Percentiles rank a stretch among this genome's conserved stretches.
phyloP scores from a whole-genome alignment of 768 basidiomycete genomes.

The Suillus americanus region DNA sequence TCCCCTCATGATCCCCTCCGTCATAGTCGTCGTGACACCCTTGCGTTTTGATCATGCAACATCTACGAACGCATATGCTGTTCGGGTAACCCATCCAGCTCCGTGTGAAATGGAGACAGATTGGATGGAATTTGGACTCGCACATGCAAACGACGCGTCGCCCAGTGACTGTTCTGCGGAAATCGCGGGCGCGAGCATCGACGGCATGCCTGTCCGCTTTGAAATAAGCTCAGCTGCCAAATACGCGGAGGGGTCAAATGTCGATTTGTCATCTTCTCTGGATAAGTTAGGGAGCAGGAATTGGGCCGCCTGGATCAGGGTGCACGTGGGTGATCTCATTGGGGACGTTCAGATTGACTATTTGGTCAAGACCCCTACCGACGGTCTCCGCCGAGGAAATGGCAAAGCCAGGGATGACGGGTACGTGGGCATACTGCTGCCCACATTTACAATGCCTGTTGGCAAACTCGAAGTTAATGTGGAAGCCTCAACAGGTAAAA shows the following conservation, averaged over 20 bases:
- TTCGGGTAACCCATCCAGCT: slow-evolving; percentile 54
- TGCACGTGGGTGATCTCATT: slow-evolving; percentile 51
- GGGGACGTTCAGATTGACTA: slow-evolving; percentile 65
- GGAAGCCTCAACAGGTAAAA: slow-evolving; percentile 52
- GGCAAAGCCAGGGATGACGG: slow-evolving; percentile 32
- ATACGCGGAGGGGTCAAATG: slow-evolving; percentile 31
- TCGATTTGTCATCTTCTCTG: slow-evolving; percentile 42
- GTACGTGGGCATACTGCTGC: slow-evolving; percentile 53
- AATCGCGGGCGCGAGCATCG: slow-evolving; percentile 58
- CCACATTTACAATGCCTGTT: slow-evolving; percentile 71
- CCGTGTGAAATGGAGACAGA: slow-evolving; percentile 62
- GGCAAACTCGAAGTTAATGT: slow-evolving; percentile 64
- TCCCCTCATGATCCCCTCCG: slow-evolving; percentile 61
- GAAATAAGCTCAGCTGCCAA: slow-evolving; percentile 48
- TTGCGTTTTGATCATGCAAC: slow-evolving; percentile 29
- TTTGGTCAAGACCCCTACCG: slow-evolving; percentile 42
- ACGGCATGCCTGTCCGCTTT: slow-evolving; percentile 62
- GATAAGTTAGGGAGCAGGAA: slow-evolving; percentile 55
- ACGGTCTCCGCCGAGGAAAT: slow-evolving; percentile 33
- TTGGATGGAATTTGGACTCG: slow-evolving; percentile 77
- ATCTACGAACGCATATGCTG: slow-evolving; percentile 54
- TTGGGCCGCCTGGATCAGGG: slow-evolving; percentile 66
- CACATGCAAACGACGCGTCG: slow-evolving; percentile 32
- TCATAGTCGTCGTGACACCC: slow-evolving; percentile 53
- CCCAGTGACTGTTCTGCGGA: slow-evolving; percentile 39